Base-by-base conservation (phyloP, 2,329 filamentous ascomycete genomes). In the Aspergillus flavus region DNA sequence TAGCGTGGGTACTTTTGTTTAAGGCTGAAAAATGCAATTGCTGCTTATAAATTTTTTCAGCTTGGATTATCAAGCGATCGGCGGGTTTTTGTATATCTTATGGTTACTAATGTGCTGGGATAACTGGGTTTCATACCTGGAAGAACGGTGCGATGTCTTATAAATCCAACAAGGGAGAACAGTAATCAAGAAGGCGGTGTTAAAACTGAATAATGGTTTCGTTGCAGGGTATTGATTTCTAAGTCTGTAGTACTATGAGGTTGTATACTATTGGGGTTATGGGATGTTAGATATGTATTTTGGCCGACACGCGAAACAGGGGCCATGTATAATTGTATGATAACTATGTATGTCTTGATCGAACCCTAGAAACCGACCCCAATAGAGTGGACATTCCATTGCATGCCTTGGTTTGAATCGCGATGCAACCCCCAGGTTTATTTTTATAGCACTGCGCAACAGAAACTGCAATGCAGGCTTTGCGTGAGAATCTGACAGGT, bases 1-100 rank as follows among this genome's bases (percentile, higher is more conserved):
- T 52, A 26, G n/a, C n/a, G 32, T 39, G 52, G 12, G 52, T 36
- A 55, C 34, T 55, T 39, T 55, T 55, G 30, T 55, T 55, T 55
- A 52, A 52, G 48, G 48, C 48, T 52, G 46, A 36, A 16, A 50
- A 4, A 19, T 4, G 26, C 26, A 19, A 26, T 21, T 12, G 16
- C n/a, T 52, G 48, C 48, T 52, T 52, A 52, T 32, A 11, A 32
- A 32, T n/a, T 14, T 12, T 32, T 5, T 5, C 16, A n/a, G 39
- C 39, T 41, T 41, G 11, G 14, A 50, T 50, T 30, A 50, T 50
- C 46, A 50, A 30, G 46, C 46, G 26, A 30, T 30, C 46, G 6
- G 23, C 6, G 23, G 3, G 23, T 16, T 26, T 26, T 28, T 46
- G 43, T 23, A 28, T 50, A 50, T 26, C 3, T 48, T n/a, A 3